These are phyloP conservation scores for Oryza longistaminata DNA, from an alignment of 176 grass and related monocot species.

Conservation along the genomic window DNA sequence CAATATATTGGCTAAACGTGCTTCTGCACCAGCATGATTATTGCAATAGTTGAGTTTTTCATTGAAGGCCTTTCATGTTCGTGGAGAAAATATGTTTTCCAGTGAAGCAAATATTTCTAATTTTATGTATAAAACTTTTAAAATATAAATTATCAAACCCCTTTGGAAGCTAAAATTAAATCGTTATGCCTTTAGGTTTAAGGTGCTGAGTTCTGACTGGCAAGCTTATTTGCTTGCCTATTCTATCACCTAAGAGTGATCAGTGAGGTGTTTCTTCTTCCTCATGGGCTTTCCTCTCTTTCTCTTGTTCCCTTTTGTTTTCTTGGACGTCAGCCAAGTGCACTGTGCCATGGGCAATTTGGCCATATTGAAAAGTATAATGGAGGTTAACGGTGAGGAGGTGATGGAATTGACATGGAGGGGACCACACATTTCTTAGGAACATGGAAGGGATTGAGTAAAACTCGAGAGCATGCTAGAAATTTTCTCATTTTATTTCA, in stretches of 20 bases:
- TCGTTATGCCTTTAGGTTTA: background rate
- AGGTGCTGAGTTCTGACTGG: background rate
- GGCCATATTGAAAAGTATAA: background rate
- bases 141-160: background rate
- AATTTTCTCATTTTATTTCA: background rate
- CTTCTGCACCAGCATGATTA: background rate
- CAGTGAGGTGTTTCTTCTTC: background rate
- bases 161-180: background rate
- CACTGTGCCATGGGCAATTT: background rate
- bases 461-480: background rate
- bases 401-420: background rate
- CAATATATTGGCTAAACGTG: background rate
- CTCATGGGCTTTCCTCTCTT: background rate
- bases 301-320: background rate
- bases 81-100: background rate
- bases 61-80: background rate
- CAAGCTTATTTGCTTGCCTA: background rate
- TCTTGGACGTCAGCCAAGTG: background rate
- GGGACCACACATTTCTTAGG: background rate
- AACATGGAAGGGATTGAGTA: background rate
- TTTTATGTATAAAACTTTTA: background rate
- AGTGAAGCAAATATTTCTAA: constrained; percentile 12
- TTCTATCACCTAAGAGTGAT: background rate
- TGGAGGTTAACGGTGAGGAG: background rate
- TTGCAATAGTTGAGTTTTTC: background rate